phyloP scores from a whole-genome alignment of 441 rosid species.

The Biscutella laevigata region DNA sequence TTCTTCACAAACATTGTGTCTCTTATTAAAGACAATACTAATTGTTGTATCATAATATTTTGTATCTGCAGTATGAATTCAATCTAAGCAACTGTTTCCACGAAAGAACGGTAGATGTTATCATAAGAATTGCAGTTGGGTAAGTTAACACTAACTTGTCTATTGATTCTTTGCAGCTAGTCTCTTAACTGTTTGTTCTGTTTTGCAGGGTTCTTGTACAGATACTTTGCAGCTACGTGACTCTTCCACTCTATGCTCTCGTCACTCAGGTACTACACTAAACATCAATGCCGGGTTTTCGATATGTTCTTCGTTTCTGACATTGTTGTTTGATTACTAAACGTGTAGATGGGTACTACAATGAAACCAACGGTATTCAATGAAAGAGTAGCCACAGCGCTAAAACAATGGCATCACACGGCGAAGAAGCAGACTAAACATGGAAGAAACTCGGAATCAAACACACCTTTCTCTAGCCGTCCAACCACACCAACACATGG shows the following conservation, averaged over 20 bases:
- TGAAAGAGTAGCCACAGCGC: constrained; percentile 38
- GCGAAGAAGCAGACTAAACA: constrained; percentile 43
- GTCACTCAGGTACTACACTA: constrained; percentile 98
- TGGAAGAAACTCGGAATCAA: constrained; percentile 30
- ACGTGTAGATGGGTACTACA: constrained; percentile 71
- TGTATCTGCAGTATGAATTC: constrained; percentile 56
- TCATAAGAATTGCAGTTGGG: constrained; percentile 45
- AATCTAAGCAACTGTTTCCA: constrained; percentile 44
- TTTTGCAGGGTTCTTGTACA: constrained; percentile 47
- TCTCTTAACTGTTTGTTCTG: too few relatives aligned
- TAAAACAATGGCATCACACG: constrained; percentile 45
- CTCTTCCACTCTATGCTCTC: constrained; percentile 81
- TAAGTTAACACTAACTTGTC: constrained; percentile 22
- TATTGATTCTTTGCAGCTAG: too few relatives aligned
- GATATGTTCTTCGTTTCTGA: too few relatives aligned
- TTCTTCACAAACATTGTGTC: not conserved
- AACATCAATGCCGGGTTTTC: too few relatives aligned
- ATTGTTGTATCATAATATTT: too few relatives aligned
- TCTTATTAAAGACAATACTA: too few relatives aligned
- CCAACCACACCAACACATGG: constrained; percentile 52
- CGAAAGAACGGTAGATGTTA: constrained; percentile 22
- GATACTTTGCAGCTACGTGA: constrained; percentile 79
- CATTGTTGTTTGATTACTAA: not conserved
- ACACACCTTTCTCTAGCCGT: constrained; percentile 43
- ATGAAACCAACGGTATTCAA: constrained; percentile 58